Evolutionary conservation across 2,329 filamentous ascomycete genomes (phyloP).

Genomic region (Alternaria ventricosa): DNA sequence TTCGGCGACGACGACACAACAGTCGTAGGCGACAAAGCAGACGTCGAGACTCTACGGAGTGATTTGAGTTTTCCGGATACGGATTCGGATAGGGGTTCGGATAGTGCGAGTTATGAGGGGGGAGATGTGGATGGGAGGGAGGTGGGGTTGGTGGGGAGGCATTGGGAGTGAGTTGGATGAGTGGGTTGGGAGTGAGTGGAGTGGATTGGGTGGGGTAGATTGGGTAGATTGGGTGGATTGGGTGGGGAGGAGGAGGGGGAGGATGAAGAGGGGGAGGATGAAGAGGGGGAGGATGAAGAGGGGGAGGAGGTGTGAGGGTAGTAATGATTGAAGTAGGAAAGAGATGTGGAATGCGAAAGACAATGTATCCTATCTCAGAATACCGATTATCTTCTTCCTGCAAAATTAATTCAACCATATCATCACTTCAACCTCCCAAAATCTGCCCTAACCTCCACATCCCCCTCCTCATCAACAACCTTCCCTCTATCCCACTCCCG

Average conservation of each 20-base stretch:
- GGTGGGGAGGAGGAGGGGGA: background rate
- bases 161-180: background rate
- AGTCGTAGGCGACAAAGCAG: background rate
- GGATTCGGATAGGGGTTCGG: background rate
- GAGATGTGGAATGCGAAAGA: background rate
- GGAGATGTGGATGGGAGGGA: background rate
- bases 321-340: background rate
- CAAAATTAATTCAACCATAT: fast-evolving
- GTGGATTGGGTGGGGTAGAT: no score
- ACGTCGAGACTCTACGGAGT: background rate
- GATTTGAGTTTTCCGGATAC: background rate
- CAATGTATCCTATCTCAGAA: background rate
- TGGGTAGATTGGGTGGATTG: background rate
- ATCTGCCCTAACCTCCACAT: conserved; percentile 57
- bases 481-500: conserved; percentile 74
- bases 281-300: background rate
- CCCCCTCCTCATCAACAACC: conserved; percentile 62
- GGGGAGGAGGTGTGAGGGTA: background rate
- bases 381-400: background rate
- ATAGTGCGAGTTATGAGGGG: background rate
- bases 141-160: background rate
- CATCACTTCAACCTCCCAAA: conserved; percentile 52
- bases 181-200: no score
- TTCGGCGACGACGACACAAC: background rate
- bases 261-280: no score